These are phyloP conservation scores for Starmerella apis DNA, from an alignment of 805 yeast species.

Conservation along the genomic window DNA sequence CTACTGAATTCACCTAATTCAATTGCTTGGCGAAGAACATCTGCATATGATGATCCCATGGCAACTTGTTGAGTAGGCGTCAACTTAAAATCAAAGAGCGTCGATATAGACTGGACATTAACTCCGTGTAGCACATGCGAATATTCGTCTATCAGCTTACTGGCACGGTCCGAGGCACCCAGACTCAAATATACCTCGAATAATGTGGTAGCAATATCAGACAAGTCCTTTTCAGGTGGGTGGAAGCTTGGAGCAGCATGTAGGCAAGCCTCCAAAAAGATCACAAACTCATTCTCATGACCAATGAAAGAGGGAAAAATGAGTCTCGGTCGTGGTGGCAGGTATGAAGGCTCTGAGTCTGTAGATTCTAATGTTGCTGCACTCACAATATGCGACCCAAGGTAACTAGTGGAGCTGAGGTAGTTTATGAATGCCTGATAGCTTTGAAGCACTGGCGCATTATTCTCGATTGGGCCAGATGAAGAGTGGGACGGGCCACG, in stretches of 20 bases:
- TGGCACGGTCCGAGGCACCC: conserved; percentile 48
- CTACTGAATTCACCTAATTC: conserved; percentile 46
- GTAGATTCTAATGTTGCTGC: conserved; percentile 19
- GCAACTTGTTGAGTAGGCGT: conserved; percentile 14
- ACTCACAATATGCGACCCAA: conserved; percentile 21
- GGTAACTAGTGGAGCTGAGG: conserved; percentile 30
- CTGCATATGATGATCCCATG: conserved; percentile 42
- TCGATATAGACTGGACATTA: conserved; percentile 35
- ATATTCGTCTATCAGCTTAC: conserved; percentile 39
- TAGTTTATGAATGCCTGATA: conserved; percentile 51
- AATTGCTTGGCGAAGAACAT: conserved; percentile 56
- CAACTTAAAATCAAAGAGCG: conserved; percentile 26
- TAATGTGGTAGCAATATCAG: conserved; percentile 63
- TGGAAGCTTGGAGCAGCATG: conserved; percentile 68
- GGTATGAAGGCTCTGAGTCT: conserved; percentile 38
- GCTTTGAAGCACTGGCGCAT: conserved; percentile 37
- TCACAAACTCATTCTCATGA: conserved; percentile 79
- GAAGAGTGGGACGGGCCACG: not conserved
- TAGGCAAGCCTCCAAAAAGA: conserved; percentile 83
- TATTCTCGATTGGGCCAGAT: conserved; percentile 1
- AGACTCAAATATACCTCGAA: conserved; percentile 69
- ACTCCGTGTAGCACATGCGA: conserved; percentile 46
- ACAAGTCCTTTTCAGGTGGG: conserved; percentile 57
- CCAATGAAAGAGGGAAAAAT: conserved; percentile 80
- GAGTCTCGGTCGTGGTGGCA: conserved; percentile 82